Evolutionary conservation across 176 grass and related monocot genomes (phyloP).

Genomic region (Metroxylon sagu): DNA sequence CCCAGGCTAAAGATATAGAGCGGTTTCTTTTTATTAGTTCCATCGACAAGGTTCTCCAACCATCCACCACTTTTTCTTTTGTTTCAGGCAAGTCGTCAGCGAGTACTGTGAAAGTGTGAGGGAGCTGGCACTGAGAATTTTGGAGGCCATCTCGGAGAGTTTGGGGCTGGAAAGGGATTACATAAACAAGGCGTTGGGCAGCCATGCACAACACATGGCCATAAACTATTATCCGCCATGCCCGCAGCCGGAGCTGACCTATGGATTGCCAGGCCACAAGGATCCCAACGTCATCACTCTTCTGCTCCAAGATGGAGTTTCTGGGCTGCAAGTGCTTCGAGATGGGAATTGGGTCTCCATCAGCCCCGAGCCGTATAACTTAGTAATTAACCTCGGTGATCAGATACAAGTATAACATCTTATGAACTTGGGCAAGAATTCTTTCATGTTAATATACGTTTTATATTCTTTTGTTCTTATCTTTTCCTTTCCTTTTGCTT

Average conservation of each 20-base stretch:
- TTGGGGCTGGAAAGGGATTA: conserved; percentile 52
- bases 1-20: too few species aligned
- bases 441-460: too few species aligned
- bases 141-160: conserved; percentile 71
- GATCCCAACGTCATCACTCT: conserved; percentile 84
- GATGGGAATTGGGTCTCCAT: conserved; percentile 61
- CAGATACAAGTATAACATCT: conserved; percentile 47
- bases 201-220: conserved; percentile 92
- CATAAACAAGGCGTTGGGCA: conserved; percentile 65
- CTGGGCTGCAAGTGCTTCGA: conserved; percentile 65
- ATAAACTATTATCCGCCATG: conserved; percentile 91
- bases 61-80: background rate
- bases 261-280: conserved; percentile 74
- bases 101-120: conserved; percentile 56
- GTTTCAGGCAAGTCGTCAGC: conserved; percentile 48
- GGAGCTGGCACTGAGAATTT: conserved; percentile 45
- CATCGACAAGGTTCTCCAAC: too few species aligned
- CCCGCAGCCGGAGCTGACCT: conserved; percentile 87
- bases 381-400: conserved; percentile 89
- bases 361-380: conserved; percentile 42
- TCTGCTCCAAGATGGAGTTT: conserved; percentile 76
- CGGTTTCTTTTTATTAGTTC: too few species aligned
- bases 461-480: too few species aligned
- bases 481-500: too few species aligned
- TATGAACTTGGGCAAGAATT: too few species aligned